A percentile compares a stretch with the other conserved stretches of the same genome.
These are phyloP conservation scores for Aristolochia fimbriata DNA, from an alignment of 164 flowering plant species.

Conservation along the genomic window DNA sequence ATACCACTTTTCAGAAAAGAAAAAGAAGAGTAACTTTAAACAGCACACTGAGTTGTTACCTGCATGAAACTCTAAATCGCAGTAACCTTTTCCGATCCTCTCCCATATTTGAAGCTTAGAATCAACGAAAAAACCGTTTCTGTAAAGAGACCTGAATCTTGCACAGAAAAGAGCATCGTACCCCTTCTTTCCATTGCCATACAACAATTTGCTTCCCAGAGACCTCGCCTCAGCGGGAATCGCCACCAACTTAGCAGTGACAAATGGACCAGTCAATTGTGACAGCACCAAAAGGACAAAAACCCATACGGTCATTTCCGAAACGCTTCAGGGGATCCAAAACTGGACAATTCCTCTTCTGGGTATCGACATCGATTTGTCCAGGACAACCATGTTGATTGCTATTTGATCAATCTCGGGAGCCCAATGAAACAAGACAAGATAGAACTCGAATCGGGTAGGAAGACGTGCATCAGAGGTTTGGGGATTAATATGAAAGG, in stretches of 20 bases:
- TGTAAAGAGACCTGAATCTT: conserved; percentile 19
- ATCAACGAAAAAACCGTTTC: conserved; percentile 19
- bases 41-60: neutral
- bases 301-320: conserved; percentile 17
- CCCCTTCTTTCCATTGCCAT: conserved; percentile 33
- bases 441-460: neutral
- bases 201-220: conserved; percentile 21
- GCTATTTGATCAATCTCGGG: neutral
- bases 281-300: conserved; percentile 21
- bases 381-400: neutral
- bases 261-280: conserved; percentile 20
- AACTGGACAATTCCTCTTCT: neutral
- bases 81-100: conserved; percentile 13
- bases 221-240: conserved; percentile 18
- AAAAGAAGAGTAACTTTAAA: neutral
- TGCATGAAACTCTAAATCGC: conserved; percentile 19
- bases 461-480: neutral
- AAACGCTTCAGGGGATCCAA: neutral
- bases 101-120: conserved; percentile 10
- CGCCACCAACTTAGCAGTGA: conserved; percentile 23
- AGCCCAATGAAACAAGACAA: neutral
- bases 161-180: conserved; percentile 36
- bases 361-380: neutral
- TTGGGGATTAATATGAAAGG: neutral
- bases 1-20: neutral